These are phyloP conservation scores for Talaromyces sp. DNA, from an alignment of 2,329 filamentous ascomycete genomes.

Conservation along the genomic window DNA sequence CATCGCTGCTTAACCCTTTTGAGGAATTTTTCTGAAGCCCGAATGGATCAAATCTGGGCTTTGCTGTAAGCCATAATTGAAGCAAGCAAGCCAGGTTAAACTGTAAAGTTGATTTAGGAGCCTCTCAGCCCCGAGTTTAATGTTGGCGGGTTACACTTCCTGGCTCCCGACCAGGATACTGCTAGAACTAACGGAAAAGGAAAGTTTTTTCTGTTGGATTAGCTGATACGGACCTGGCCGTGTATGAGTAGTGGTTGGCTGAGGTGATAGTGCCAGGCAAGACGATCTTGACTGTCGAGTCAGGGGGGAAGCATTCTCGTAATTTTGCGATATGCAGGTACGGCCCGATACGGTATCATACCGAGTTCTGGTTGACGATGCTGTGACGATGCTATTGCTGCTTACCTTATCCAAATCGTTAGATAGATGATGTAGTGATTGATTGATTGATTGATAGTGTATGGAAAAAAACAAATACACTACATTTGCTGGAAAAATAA, in stretches of 20 bases:
- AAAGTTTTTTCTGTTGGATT: not conserved
- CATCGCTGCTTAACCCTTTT: not conserved
- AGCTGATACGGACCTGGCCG: not conserved
- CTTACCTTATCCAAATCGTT: not conserved
- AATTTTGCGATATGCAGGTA: not conserved
- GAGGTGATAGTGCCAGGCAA: not conserved
- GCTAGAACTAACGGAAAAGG: not conserved
- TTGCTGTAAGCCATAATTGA: not conserved
- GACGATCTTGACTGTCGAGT: not conserved
- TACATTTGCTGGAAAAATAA: not conserved
- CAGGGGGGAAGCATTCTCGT: not conserved
- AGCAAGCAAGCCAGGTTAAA: not conserved
- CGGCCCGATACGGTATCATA: not conserved
- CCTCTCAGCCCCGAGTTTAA: not conserved
- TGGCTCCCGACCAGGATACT: not conserved
- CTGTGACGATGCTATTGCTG: not conserved
- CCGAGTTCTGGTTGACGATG: not conserved
- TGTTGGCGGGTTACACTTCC: not conserved
- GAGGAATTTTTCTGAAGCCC: not conserved
- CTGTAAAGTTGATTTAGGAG: not conserved
- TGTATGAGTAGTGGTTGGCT: not conserved
- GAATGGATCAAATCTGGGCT: not conserved
- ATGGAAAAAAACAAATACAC: too few species aligned
- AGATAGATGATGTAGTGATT: not conserved
- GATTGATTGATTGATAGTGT: not conserved